Evolutionary conservation across 805 yeast species (phyloP), one percentile per base, ranked within the genome.

Genomic region (Ogataea nonfermentans): DNA sequence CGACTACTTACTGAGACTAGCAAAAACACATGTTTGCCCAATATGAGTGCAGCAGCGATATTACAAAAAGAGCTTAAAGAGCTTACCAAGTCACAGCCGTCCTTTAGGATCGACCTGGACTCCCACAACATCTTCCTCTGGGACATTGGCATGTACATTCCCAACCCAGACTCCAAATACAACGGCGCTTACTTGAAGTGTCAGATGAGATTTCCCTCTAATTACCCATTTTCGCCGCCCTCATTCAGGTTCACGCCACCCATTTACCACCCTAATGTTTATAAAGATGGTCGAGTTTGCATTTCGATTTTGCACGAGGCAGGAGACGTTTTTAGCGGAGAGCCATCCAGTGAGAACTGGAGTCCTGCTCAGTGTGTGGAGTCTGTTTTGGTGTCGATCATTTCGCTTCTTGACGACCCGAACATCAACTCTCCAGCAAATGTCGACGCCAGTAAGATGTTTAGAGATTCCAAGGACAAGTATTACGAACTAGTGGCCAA

Each of bases 141-240:
- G 97, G 85, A 85, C 61, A 75, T 91, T 40, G 97, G 96, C 15
- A 85, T 91, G 43, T 88, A 90, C 88, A 95, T 91, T 9, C 74
- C 88, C 37, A 84, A 85, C 63, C 81, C 84, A 53, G 96, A 88
- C 47, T 87, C 96, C 11, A 81, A 84, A 48, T 91, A 87, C 65
- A 87, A 90, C 57, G 97, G 97, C 31, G 97, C 97, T 10, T 91
- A 85, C 64, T 84, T 91, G 67, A 86, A 80, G 58, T 96, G 96
- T 15, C 95, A 87, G 60, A 87, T 91, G 95, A 75, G 82, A 52
- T 91, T 91, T 66, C 98, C 98, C 5, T 65, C 71, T 15, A 95
- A 89, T 62, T 91, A 82, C 66, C 99, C 98, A 3, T 91, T 78
- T 59, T 70, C 86, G 15, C 99, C 99, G 20, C 99, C 98, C 29